phyloP scores from a whole-genome alignment of 139 green algal species.

The Micractinium conductrix region DNA sequence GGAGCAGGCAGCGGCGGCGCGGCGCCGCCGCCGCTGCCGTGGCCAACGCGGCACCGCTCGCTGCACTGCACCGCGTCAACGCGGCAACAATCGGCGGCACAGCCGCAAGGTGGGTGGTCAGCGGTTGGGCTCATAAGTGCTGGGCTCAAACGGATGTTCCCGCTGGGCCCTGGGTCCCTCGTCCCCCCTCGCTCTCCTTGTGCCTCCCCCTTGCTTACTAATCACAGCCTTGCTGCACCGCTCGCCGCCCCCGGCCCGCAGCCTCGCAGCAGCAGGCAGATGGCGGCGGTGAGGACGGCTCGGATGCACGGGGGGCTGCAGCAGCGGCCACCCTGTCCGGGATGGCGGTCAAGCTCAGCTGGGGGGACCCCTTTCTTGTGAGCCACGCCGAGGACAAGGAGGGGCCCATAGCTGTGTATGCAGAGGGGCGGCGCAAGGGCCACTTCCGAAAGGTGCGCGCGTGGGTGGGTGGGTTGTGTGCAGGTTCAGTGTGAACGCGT shows the following conservation, averaged over 20 bases:
- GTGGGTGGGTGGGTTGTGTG: not conserved
- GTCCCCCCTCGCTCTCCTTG: not conserved
- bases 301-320: not conserved
- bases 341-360: conserved; percentile 27
- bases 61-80: conserved; percentile 15
- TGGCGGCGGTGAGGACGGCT: not conserved
- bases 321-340: conserved; percentile 40
- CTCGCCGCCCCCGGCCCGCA: not conserved
- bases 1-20: not conserved
- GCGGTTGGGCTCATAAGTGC: too few relatives aligned
- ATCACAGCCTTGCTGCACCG: too few relatives aligned
- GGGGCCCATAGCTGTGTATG: conserved; percentile 65
- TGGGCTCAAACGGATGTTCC: too few relatives aligned
- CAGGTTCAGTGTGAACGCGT: too few relatives aligned
- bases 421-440: conserved; percentile 43
- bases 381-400: conserved; percentile 21
- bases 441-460: conserved; percentile 49
- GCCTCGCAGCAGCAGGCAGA: conserved; percentile 18
- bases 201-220: too few relatives aligned
- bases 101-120: conserved; percentile 1
- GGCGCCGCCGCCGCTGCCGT: not conserved
- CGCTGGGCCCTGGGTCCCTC: too few relatives aligned
- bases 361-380: conserved; percentile 24
- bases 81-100: not conserved
- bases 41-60: not conserved